Conservation (phyloP, 495 filamentous ascomycete genomes). For the Aspergillus bertholletiae region DNA sequence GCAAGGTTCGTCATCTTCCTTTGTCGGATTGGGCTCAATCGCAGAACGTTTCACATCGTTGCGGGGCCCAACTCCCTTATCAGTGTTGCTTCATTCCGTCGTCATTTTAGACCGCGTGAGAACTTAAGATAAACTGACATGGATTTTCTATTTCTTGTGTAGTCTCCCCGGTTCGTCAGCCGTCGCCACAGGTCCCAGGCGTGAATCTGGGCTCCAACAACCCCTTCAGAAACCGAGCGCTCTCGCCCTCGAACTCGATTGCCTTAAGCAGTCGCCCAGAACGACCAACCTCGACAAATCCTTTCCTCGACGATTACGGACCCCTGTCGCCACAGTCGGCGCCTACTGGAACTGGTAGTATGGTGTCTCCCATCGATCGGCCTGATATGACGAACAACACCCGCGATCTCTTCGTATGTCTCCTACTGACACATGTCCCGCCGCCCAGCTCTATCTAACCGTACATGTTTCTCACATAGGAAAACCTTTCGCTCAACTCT, state of each 20-base stretch:
- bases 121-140: slow-evolving; percentile 5
- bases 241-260: slow-evolving; percentile 62
- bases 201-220: slow-evolving; percentile 88
- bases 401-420: slow-evolving; percentile 87
- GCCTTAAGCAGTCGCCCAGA: slow-evolving; percentile 44
- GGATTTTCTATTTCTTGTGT: slow-evolving; percentile 6
- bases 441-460: slow-evolving; percentile 3
- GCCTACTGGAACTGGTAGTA: slow-evolving; percentile 46
- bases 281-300: slow-evolving; percentile 81
- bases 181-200: slow-evolving; percentile 44
- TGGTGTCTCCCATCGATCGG: slow-evolving; percentile 53
- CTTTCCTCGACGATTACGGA: slow-evolving; percentile 78
- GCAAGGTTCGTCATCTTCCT: slow-evolving; percentile 36
- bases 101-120: slow-evolving; percentile 12
- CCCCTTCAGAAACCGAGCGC: slow-evolving; percentile 90
- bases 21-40: slow-evolving; percentile 3
- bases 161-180: slow-evolving; percentile 18
- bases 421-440: not conserved
- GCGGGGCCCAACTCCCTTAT: slow-evolving; percentile 7
- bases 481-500: slow-evolving; percentile 40
- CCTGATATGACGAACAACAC: slow-evolving; percentile 59
- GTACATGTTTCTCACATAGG: slow-evolving; percentile 21
- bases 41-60: slow-evolving; percentile 15
- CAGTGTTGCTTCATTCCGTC: slow-evolving; percentile 5
- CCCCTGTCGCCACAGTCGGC: slow-evolving; percentile 46